Percentiles rank a stretch among this genome's conserved stretches.
These are phyloP conservation scores for Apiospora hydei DNA, from an alignment of 2,329 filamentous ascomycete species.

Conservation along the genomic window DNA sequence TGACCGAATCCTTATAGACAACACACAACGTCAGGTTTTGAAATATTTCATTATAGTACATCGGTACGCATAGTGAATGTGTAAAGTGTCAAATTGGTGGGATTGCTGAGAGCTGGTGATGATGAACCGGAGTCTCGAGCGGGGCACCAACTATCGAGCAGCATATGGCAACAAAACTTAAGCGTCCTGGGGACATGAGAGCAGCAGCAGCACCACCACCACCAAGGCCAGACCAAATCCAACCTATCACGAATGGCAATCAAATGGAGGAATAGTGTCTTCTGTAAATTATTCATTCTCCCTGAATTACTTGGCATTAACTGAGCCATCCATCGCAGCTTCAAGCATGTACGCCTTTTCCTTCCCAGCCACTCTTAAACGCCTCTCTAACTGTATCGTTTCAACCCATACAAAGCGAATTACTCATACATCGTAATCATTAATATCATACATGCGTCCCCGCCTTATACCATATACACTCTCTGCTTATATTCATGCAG, in stretches of 20 bases:
- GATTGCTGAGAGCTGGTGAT: background rate
- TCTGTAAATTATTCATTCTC: background rate
- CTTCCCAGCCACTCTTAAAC: slow-evolving; percentile 6
- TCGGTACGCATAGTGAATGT: too few species aligned
- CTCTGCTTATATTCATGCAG: background rate
- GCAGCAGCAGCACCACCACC: background rate
- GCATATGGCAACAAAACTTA: background rate
- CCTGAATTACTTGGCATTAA: background rate
- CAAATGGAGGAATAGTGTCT: background rate
- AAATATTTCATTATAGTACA: background rate
- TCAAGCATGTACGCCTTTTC: background rate
- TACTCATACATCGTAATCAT: slow-evolving; percentile 16
- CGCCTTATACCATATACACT: background rate
- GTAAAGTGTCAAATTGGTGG: background rate
- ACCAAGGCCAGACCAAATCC: background rate
- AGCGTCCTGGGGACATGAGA: background rate
- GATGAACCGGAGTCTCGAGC: background rate
- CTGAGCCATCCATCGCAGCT: background rate
- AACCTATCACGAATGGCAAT: too few species aligned
- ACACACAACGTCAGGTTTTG: too few species aligned
- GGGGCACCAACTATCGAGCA: background rate
- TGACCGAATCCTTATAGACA: too few species aligned
- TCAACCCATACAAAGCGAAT: background rate
- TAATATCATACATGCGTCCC: slow-evolving; percentile 12
- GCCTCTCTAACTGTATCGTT: background rate